Evolutionary conservation across 1,139 yeast species (phyloP).

Genomic region (Candida sp.): DNA sequence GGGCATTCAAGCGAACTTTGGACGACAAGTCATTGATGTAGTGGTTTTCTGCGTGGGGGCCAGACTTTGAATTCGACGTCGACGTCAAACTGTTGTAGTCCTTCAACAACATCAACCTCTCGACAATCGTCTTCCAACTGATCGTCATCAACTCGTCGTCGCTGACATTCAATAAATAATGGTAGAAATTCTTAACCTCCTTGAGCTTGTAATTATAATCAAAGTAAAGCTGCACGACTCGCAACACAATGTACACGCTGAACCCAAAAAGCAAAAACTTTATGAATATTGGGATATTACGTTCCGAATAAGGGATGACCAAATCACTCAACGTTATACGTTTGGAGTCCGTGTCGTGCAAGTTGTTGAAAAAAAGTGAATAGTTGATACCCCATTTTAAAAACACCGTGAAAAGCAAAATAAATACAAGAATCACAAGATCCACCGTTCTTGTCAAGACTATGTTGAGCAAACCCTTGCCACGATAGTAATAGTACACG

Average conservation of each 20-base stretch:
- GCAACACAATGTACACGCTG: constrained; percentile 56
- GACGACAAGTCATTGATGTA: constrained; percentile 62
- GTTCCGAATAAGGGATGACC: constrained; percentile 63
- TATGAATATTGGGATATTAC: constrained; percentile 49
- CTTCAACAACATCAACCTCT: constrained; percentile 70
- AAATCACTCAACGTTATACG: constrained; percentile 47
- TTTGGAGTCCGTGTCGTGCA: constrained; percentile 14
- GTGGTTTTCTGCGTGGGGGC: constrained; percentile 16
- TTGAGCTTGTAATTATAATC: constrained; percentile 53
- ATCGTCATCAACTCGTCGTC: constrained; percentile 86
- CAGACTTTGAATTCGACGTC: constrained; percentile 31
- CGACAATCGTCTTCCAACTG: constrained; percentile 91
- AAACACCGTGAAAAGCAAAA: constrained; percentile 77
- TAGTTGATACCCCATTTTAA: constrained; percentile 87
- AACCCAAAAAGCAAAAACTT: constrained; percentile 70
- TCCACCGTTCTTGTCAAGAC: constrained; percentile 68
- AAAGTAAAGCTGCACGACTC: constrained; percentile 63
- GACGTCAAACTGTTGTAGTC: constrained; percentile 80
- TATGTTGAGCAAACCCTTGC: constrained; percentile 84
- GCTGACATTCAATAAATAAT: constrained; percentile 71
- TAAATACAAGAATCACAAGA: constrained; percentile 74
- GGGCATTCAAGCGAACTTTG: constrained; percentile 83
- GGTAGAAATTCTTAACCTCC: constrained; percentile 70
- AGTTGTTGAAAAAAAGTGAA: constrained; percentile 29
- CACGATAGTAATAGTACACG: constrained; percentile 82